Conservation (phyloP, 768 basidiomycete genomes). For the Suillus cothurnatus region DNA sequence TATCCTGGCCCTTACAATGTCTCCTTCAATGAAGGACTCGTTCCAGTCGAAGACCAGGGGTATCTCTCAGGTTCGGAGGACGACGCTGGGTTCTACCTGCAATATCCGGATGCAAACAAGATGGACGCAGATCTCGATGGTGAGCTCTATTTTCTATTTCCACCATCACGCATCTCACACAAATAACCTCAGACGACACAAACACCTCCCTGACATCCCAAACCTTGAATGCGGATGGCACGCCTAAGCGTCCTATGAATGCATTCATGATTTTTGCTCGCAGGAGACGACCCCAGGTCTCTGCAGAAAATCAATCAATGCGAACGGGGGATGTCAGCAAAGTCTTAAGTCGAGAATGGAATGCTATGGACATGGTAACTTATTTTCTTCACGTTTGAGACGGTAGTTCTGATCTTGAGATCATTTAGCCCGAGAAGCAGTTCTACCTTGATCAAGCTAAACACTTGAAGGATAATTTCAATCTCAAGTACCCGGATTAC, state of each 20-base stretch:
- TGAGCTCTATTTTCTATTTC: conserved; percentile 23
- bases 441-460: conserved; percentile 89
- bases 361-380: conserved; percentile 71
- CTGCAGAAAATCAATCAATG: conserved; percentile 87
- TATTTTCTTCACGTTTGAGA: conserved; percentile 1
- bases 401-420: conserved; percentile 12
- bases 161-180: conserved; percentile 18
- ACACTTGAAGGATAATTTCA: conserved; percentile 83
- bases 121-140: conserved; percentile 50
- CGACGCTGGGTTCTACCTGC: conserved; percentile 39
- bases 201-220: conserved; percentile 65
- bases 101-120: conserved; percentile 39
- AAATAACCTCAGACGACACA: conserved; percentile 36
- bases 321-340: conserved; percentile 91
- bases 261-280: conserved; percentile 94
- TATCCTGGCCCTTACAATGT: conserved; percentile 28
- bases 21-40: conserved; percentile 19
- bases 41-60: conserved; percentile 46
- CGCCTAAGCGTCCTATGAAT: conserved; percentile 90
- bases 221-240: conserved; percentile 83
- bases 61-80: conserved; percentile 64
- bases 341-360: conserved; percentile 87
- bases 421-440: conserved; percentile 70
- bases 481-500: conserved; percentile 85
- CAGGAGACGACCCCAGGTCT: conserved; percentile 78